Evolutionary conservation across 768 basidiomycete species (phyloP), one percentile per base, ranked within the genome.

Genomic region (Mycena capillaripes): DNA sequence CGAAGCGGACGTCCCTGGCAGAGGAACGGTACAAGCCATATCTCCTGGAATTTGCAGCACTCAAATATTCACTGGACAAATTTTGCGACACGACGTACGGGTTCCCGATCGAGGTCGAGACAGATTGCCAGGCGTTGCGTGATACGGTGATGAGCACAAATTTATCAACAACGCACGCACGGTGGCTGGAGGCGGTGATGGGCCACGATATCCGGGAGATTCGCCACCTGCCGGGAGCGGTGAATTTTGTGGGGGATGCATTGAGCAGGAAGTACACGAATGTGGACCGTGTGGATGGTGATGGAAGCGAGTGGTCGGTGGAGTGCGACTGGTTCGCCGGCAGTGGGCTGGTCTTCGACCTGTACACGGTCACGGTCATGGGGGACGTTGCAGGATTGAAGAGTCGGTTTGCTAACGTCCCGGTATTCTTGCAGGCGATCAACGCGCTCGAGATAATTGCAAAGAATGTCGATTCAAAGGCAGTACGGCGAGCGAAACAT

Each of bases 21-120:
- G 82, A 82, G 59, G 79, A 78, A 48, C 71, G 72, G 14, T 83
- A 81, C 70, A 72, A 76, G 60, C 81, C 79, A 0, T 83, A 76
- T 38, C 23, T 59, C 2, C 38, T 59, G 23, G 57, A 59, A 23
- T 59, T 59, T 12, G 57, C 57, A 21, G 57, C 57, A 14, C 57
- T 59, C 6, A 59, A 59, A 19, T 59, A 40, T 17, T 12, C 38
- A 6, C 38, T 75, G 76, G 59, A 62, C 32, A 62, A 77, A 78
- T 55, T 78, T 58, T 58, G 34, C 65, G 73, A 29, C 55, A 76
- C 5, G 70, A 76, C 19, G 6, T 82, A 3, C 64, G 78, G 50
- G 79, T 79, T 0, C 73, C 65, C 65, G 5, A 79, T 68, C 80
- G 65, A 71, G 71, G 23, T 62, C n/a, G 61, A 62, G 30, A 62